Conservation (phyloP, 2,329 filamentous ascomycete species). For the Monosporascus sp. region DNA sequence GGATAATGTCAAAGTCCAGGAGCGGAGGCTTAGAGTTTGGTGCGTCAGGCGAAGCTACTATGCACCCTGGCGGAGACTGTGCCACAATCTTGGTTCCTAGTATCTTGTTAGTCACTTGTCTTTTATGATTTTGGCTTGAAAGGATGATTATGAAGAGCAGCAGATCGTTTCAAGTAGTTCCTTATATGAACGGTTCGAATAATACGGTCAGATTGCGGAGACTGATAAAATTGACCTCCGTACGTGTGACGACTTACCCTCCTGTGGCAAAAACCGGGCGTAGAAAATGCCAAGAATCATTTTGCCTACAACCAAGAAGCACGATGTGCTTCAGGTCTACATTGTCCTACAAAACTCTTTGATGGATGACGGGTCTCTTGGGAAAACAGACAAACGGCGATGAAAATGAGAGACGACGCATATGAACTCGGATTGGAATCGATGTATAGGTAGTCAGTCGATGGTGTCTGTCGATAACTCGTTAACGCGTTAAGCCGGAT, state of each 20-base stretch:
- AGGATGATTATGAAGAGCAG: no score
- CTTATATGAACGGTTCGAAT: no score
- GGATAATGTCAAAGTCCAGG: conserved; percentile 80
- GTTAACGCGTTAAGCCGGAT: no score
- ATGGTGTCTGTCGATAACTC: no score
- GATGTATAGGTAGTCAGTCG: no score
- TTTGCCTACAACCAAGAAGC: conserved; percentile 13
- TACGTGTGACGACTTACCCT: conserved; percentile 42
- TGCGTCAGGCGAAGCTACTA: conserved; percentile 40
- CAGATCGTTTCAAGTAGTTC: no score
- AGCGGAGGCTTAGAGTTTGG: conserved; percentile 53
- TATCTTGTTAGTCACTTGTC: conserved; percentile 11
- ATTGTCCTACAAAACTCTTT: background rate
- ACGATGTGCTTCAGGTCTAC: background rate
- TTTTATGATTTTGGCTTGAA: background rate
- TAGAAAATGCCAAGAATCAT: conserved; percentile 71
- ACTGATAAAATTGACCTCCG: no score
- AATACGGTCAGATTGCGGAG: background rate
- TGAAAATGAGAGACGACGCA: no score
- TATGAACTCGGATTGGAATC: no score
- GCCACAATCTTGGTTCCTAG: conserved; percentile 59
- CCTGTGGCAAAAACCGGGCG: conserved; percentile 61
- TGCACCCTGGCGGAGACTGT: conserved; percentile 58
- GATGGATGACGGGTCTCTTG: no score
- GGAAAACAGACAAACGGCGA: no score